Evolutionary conservation across 495 filamentous ascomycete species (phyloP).

Genomic region (Aspergillus avenaceus): DNA sequence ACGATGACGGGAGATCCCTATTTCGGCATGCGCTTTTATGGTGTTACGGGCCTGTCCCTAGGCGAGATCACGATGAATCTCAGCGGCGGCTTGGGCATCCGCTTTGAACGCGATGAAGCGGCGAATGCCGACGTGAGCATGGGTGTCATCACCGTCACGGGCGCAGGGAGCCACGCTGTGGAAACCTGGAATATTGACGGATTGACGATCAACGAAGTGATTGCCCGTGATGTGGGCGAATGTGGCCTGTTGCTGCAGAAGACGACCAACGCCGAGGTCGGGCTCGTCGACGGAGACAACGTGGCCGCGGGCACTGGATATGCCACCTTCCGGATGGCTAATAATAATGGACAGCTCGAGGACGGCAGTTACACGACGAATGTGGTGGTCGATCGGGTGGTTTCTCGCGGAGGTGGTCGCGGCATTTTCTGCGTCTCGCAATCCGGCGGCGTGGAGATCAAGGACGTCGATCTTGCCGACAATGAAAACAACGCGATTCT

Average conservation of each 20-base stretch:
- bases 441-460: conserved; percentile 9
- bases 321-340: conserved; percentile 11
- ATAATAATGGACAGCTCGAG: conserved; percentile 2
- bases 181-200: conserved; percentile 18
- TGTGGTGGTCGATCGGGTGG: conserved; percentile 7
- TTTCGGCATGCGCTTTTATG: conserved; percentile 11
- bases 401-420: conserved; percentile 9
- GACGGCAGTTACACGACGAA: conserved; percentile 12
- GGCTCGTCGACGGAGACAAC: conserved; percentile 9
- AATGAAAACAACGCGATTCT: conserved; percentile 14
- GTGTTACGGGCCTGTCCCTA: conserved; percentile 3
- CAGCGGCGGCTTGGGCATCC: conserved; percentile 11
- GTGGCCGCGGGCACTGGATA: conserved; percentile 11
- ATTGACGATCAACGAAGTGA: conserved; percentile 6
- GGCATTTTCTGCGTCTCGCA: conserved; percentile 13
- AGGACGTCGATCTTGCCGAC: conserved; percentile 5
- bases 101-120: conserved; percentile 13
- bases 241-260: conserved; percentile 10
- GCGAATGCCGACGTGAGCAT: conserved; percentile 11
- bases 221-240: conserved; percentile 12
- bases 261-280: conserved; percentile 9
- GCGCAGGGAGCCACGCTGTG: conserved; percentile 12
- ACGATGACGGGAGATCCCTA: conserved; percentile 10
- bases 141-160: conserved; percentile 7
- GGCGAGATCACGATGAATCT: conserved; percentile 11